A percentile compares a stretch with the other conserved stretches of the same genome.
Conservation (phyloP, 345 rosid genomes). For the Eucalyptus pauciflora region DNA sequence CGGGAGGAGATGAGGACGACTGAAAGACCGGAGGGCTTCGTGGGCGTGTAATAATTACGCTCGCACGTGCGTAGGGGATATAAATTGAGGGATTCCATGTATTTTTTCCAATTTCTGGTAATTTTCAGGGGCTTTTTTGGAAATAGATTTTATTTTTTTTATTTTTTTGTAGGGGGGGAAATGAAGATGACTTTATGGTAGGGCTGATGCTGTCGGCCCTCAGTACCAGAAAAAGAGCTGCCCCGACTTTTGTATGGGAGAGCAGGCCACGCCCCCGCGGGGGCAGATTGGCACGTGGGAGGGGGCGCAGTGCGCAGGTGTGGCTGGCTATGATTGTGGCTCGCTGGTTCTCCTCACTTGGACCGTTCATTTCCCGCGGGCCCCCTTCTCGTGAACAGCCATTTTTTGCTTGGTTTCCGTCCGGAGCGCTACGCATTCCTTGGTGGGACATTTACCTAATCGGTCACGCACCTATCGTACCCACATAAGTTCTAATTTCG, state of each 20-base stretch:
- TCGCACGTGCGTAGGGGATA: constrained; percentile 35
- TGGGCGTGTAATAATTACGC: constrained; percentile 43
- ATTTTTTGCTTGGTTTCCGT: background rate
- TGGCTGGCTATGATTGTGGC: background rate
- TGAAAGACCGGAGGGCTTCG: constrained; percentile 7
- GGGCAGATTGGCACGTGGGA: background rate
- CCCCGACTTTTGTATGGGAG: background rate
- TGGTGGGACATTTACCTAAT: background rate
- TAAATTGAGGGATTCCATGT: background rate
- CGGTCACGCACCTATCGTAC: background rate
- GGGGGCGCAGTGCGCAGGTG: background rate
- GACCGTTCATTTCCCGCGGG: background rate
- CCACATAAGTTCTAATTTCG: background rate
- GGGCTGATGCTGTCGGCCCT: background rate
- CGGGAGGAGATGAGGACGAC: constrained; percentile 1
- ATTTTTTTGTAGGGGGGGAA: background rate
- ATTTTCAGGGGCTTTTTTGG: background rate
- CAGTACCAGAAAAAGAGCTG: background rate
- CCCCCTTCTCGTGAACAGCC: background rate
- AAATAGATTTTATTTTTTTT: background rate
- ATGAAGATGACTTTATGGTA: background rate
- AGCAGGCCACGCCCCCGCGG: background rate
- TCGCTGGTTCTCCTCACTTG: background rate
- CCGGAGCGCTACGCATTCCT: background rate
- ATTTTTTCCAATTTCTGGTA: background rate